Conservation (phyloP, 208 protist species). For the Trypanosoma rangeli region DNA sequence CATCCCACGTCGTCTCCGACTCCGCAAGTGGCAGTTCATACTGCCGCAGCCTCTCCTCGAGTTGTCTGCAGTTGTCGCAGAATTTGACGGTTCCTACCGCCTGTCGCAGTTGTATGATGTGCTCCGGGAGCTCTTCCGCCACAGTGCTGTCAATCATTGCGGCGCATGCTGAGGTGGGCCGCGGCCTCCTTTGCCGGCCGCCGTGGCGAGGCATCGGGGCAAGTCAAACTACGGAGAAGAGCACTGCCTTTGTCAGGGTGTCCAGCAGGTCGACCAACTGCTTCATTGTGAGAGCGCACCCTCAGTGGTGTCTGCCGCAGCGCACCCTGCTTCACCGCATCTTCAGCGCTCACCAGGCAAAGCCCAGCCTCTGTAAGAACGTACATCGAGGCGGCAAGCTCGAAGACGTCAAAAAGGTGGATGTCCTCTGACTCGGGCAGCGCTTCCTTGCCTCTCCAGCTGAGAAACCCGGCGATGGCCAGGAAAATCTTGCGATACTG, state of each 20-base stretch:
- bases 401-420: constrained; percentile 28
- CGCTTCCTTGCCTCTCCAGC: constrained; percentile 17
- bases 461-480: constrained; percentile 33
- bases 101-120: constrained; percentile 32
- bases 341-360: constrained; percentile 31
- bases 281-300: constrained; percentile 36
- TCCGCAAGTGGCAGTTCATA: constrained; percentile 3
- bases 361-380: constrained; percentile 40
- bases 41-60: constrained; percentile 11
- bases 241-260: constrained; percentile 46
- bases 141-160: constrained; percentile 22
- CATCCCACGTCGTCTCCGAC: not conserved
- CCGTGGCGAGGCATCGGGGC: constrained; percentile 16
- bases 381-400: constrained; percentile 41
- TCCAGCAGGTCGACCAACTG: constrained; percentile 42
- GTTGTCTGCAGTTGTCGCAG: constrained; percentile 29
- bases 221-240: constrained; percentile 44
- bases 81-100: constrained; percentile 4
- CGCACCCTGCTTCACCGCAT: constrained; percentile 42
- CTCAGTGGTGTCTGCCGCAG: constrained; percentile 6
- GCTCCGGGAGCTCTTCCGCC: constrained; percentile 25
- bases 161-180: constrained; percentile 24
- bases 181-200: constrained; percentile 7
- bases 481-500: constrained; percentile 48
- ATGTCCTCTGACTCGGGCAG: constrained; percentile 9